Conservation (phyloP, 768 basidiomycete species). For the Amanita polypyramis region DNA sequence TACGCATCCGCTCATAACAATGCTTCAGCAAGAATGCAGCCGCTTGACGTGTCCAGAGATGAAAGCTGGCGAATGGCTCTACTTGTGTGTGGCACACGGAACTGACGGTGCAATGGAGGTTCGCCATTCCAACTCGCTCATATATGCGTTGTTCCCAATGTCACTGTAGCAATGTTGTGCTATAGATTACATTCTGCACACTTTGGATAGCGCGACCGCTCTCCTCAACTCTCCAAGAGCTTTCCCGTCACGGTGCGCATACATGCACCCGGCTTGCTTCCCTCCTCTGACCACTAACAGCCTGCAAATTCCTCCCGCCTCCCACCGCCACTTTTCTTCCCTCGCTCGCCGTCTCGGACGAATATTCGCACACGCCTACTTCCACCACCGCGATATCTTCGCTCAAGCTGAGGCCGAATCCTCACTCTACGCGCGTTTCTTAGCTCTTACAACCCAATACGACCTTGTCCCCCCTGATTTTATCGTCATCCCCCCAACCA, state of each 20-base stretch:
- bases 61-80: conserved; percentile 99
- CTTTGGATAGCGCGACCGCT: conserved; percentile 87
- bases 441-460: conserved; percentile 71
- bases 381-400: conserved; percentile 87
- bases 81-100: conserved; percentile 91
- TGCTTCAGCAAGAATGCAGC: conserved; percentile 81
- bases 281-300: conserved; percentile 27
- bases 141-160: neutral
- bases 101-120: conserved; percentile 85
- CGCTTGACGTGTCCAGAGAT: conserved; percentile 87
- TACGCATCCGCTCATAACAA: conserved; percentile 75
- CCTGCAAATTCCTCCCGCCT: conserved; percentile 70
- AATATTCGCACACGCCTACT: conserved; percentile 95
- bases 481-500: conserved; percentile 58
- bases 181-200: conserved; percentile 92
- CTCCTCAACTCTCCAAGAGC: conserved; percentile 83
- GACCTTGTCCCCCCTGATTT: conserved; percentile 77
- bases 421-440: conserved; percentile 82
- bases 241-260: conserved; percentile 77
- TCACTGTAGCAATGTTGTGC: conserved; percentile 79
- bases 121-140: conserved; percentile 12
- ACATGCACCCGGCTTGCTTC: neutral
- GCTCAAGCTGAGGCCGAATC: conserved; percentile 88
- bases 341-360: conserved; percentile 86
- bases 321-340: conserved; percentile 81